Evolutionary conservation across 805 yeast genomes (phyloP).

Genomic region (Geotrichum ghanense): DNA sequence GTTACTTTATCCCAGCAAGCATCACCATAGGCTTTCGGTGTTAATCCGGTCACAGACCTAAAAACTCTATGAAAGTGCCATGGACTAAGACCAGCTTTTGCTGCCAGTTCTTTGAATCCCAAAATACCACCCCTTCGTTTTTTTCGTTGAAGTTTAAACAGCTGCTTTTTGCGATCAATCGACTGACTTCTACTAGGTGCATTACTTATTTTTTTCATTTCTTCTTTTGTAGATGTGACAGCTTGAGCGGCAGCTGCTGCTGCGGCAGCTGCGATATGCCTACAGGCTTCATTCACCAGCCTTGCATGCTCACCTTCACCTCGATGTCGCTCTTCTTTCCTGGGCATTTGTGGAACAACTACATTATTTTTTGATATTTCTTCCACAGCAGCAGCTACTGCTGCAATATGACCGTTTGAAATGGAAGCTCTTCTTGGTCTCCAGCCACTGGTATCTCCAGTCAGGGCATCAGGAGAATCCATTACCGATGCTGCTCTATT

Average conservation of each 20-base stretch:
- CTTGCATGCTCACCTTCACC: slow-evolving; percentile 60
- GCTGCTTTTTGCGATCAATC: background rate
- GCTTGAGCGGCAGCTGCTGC: slow-evolving; percentile 30
- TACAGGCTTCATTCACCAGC: slow-evolving; percentile 66
- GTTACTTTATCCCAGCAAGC: slow-evolving; percentile 42
- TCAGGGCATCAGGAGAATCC: background rate
- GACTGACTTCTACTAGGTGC: background rate
- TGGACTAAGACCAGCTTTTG: slow-evolving; percentile 70
- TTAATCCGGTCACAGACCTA: slow-evolving; percentile 72
- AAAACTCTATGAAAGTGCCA: slow-evolving; percentile 93
- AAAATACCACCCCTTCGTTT: slow-evolving; percentile 28
- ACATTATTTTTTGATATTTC: slow-evolving; percentile 6
- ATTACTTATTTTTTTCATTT: background rate
- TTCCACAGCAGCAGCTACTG: slow-evolving; percentile 14
- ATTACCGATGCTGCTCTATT: background rate
- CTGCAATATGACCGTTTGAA: slow-evolving; percentile 18
- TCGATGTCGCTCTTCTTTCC: slow-evolving; percentile 3
- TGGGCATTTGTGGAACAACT: background rate
- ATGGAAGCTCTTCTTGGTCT: slow-evolving; percentile 14
- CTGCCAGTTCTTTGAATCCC: slow-evolving; percentile 75
- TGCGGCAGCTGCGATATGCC: slow-evolving; percentile 76
- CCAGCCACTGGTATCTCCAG: slow-evolving; percentile 1
- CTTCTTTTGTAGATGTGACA: background rate
- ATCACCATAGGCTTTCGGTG: slow-evolving; percentile 85
- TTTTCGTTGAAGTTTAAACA: slow-evolving; percentile 17